A percentile compares a stretch with the other conserved stretches of the same genome.
phyloP scores from a whole-genome alignment of 1,284 basidiomycete species.

The Vanrija sp. region DNA sequence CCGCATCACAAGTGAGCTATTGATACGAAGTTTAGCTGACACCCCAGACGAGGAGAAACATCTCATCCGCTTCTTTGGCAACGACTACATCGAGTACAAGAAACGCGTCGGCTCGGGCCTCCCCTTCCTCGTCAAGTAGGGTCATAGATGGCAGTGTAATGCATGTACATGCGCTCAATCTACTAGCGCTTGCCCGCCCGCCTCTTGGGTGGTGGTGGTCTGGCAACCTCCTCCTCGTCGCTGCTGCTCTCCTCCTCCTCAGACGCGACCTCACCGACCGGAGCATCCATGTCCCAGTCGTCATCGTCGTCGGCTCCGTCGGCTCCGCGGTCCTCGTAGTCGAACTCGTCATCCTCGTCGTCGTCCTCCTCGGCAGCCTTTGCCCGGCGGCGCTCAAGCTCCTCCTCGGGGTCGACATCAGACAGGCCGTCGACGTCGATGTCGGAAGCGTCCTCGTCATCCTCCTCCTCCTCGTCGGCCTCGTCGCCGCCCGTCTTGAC shows the following conservation, averaged over 20 bases:
- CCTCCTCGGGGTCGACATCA: conserved; percentile 50
- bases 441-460: conserved; percentile 42
- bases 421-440: conserved; percentile 48
- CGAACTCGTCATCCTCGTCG: conserved; percentile 41
- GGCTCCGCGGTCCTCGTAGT: conserved; percentile 50
- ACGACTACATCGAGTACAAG: conserved; percentile 68
- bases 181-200: conserved; percentile 12
- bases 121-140: conserved; percentile 49
- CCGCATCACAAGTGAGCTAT: conserved; percentile 68
- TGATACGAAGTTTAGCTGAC: neutral
- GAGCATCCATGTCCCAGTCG: conserved; percentile 45
- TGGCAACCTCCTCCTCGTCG: conserved; percentile 31
- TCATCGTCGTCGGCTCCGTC: conserved; percentile 58
- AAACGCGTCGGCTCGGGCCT: conserved; percentile 66
- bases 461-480: conserved; percentile 47
- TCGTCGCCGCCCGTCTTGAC: conserved; percentile 32
- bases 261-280: conserved; percentile 53
- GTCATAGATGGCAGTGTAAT: conserved; percentile 1
- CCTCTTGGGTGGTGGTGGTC: conserved; percentile 12
- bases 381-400: conserved; percentile 30
- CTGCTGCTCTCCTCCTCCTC: conserved; percentile 37
- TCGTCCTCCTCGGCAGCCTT: conserved; percentile 28
- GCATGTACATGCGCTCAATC: conserved; percentile 4
- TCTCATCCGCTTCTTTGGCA: conserved; percentile 74
- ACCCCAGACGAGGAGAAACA: conserved; percentile 66